phyloP scores from a whole-genome alignment of 2,329 filamentous ascomycete genomes.

The Conoideocrella luteorostrata region DNA sequence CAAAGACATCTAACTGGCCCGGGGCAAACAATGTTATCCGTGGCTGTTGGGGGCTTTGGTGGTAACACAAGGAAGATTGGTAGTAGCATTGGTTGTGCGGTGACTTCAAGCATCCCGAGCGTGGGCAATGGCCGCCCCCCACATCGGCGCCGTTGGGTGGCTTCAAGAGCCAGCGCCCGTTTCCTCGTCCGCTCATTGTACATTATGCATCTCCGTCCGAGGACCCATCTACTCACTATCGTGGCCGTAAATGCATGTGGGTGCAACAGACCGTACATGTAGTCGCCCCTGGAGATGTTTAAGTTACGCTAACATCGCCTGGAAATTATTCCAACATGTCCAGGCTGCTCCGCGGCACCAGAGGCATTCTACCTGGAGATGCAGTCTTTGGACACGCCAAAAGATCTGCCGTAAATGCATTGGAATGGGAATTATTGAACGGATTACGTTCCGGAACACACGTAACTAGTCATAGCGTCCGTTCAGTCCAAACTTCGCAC shows the following conservation, averaged over 20 bases:
- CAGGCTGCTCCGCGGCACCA: background rate
- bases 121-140: background rate
- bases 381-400: background rate
- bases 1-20: background rate
- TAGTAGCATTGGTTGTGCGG: background rate
- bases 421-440: no score
- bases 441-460: no score
- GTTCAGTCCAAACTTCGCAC: no score
- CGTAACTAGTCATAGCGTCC: no score
- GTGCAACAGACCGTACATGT: no score
- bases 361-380: background rate
- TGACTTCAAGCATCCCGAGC: background rate
- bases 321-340: background rate
- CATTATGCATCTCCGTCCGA: background rate
- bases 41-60: background rate
- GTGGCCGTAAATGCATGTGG: no score
- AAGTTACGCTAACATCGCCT: background rate
- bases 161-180: background rate
- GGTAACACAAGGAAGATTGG: background rate
- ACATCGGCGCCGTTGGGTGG: conserved; percentile 2
- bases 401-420: no score
- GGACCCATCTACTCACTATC: no score
- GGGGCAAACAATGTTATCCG: background rate
- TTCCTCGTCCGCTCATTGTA: background rate
- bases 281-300: no score